A percentile compares a stretch with the other conserved stretches of the same genome.
phyloP scores from a whole-genome alignment of 2,329 filamentous ascomycete genomes.

The Sordariomycetes sp. region DNA sequence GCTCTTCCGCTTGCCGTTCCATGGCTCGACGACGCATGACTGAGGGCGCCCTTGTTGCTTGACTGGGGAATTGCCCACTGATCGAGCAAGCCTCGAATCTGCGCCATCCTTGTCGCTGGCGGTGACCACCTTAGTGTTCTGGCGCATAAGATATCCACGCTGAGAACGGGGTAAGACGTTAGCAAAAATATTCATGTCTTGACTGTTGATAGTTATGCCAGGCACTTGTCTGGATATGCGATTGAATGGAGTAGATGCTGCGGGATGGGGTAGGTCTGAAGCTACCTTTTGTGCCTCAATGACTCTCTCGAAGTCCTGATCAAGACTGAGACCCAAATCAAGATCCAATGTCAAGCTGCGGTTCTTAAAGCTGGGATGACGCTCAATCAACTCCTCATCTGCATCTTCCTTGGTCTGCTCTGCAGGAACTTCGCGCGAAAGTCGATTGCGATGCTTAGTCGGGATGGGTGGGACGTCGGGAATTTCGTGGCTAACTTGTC shows the following conservation, averaged over 20 bases:
- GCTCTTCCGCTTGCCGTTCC: conserved; percentile 75
- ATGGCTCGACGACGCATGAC: conserved; percentile 94
- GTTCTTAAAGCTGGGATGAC: conserved; percentile 68
- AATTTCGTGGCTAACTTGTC: conserved; percentile 72
- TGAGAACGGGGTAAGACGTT: conserved; percentile 57
- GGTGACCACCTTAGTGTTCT: conserved; percentile 94
- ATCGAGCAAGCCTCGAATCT: conserved; percentile 44
- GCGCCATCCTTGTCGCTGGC: conserved; percentile 70
- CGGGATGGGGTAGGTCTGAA: conserved; percentile 26
- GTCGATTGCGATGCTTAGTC: conserved; percentile 46
- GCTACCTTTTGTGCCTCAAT: conserved; percentile 96
- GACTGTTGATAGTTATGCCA: conserved; percentile 9
- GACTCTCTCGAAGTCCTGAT: conserved; percentile 88
- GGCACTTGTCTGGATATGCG: conserved; percentile 37
- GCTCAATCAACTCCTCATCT: conserved; percentile 38
- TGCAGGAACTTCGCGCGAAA: conserved; percentile 30
- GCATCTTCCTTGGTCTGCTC: background rate
- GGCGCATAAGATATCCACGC: conserved; percentile 97
- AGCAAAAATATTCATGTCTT: conserved; percentile 37
- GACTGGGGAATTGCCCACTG: conserved; percentile 58
- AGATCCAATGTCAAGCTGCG: conserved; percentile 75
- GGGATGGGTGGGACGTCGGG: conserved; percentile 52
- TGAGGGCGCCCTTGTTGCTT: conserved; percentile 77
- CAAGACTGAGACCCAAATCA: conserved; percentile 77
- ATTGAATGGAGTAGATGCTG: conserved; percentile 11